Evolutionary conservation across 1,284 basidiomycete genomes (phyloP), one percentile per base, ranked within the genome.

Genomic region (Austroboletus olivaceoglutinosus): DNA sequence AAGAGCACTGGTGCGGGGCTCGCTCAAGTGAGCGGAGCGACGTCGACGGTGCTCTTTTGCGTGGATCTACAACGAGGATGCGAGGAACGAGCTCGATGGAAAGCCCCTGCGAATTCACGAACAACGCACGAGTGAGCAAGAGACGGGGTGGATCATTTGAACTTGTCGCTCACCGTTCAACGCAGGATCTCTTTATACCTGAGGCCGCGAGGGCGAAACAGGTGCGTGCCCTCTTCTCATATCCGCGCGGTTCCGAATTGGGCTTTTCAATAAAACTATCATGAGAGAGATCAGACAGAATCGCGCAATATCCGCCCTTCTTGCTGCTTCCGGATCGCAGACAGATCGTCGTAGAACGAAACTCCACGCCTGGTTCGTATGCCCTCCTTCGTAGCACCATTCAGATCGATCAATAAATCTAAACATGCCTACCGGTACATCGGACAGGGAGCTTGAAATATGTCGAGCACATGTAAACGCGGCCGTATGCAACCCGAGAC

Each of bases 1-100:
- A 84, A 76, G 79, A 82, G 70, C 72, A 72, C 67, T 37, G 60
- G 54, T 60, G 51, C 59, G 52, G 53, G 41, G 54, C 48, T 58
- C 55, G 55, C 58, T 59, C 69, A 57, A 51, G 55, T 46, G 62
- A 67, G 59, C 54, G 43, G 52, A 63, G 55, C 56, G 54, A 56
- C 53, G 49, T n/a, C 47, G 53, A 56, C 62, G 42, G 61, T 58
- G 59, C 58, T 72, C 68, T 40, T 37, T 25, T 71, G 70, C 70
- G 65, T 54, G 70, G 70, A 64, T 58, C 70, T 58, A 60, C 70
- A 58, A 65, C 64, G 66, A 67, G 72, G 78, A 75, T 78, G 67
- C 73, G 65, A 54, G 57, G 58, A 64, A 60, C 55, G 62, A 53
- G 57, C 58, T 44, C 52, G 33, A 47, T 41, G 48, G 46, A 47